phyloP scores from a whole-genome alignment of 169 alveolate species.

The Theileria annulata region DNA sequence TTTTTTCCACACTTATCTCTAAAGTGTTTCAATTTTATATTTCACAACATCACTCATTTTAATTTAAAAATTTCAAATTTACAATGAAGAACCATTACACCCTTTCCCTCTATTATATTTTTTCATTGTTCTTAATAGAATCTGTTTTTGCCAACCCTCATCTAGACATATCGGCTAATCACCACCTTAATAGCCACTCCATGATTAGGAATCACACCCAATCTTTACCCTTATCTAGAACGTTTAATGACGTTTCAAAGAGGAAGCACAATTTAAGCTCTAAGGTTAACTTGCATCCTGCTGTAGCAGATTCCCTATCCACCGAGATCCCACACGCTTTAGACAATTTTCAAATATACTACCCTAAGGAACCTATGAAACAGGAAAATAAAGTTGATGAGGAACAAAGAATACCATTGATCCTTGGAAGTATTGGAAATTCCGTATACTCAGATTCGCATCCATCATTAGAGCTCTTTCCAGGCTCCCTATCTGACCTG shows the following conservation, averaged over 20 bases:
- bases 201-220: neutral
- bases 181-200: neutral
- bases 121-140: neutral
- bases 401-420: neutral
- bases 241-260: neutral
- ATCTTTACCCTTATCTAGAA: neutral
- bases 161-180: neutral
- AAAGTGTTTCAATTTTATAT: neutral
- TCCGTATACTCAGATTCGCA: neutral
- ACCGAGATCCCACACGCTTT: neutral
- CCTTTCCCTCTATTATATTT: neutral
- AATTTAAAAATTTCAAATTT: neutral
- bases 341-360: neutral
- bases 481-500: neutral
- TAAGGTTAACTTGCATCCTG: neutral
- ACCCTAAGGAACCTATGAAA: neutral
- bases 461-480: neutral
- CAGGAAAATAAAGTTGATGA: neutral
- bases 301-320: neutral
- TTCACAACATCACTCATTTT: neutral
- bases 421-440: neutral
- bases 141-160: neutral
- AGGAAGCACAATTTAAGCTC: constrained; percentile 5
- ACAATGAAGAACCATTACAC: neutral
- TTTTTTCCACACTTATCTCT: neutral